Base-by-base conservation (phyloP, 306 rosid species). In the Vigna unguiculata region DNA sequence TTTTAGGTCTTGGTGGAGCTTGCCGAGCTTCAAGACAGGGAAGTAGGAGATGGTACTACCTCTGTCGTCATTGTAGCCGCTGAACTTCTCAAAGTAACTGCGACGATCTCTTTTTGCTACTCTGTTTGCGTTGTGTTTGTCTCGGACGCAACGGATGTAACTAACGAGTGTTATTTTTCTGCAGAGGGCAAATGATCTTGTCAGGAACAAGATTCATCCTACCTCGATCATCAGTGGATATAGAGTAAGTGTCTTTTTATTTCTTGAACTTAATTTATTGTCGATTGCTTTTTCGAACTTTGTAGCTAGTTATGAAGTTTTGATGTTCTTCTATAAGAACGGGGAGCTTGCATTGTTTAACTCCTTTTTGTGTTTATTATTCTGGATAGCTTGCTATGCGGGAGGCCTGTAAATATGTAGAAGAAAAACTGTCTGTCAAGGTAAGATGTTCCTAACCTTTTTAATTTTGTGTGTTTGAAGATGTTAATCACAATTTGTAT, bases 31-130 rank as follows among this genome's bases (percentile, higher is more conserved):
- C 99, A 96, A 58, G 99, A 96, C 55, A 80, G 91, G 65, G 99
- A 96, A 85, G 99, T 96, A 17, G 99, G 99, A 71, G 99, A 96
- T 61, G 99, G 99, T 67, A 96, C 99, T 9, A 96, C 99, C 15
- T 96, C 99, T 0, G 99, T 91, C 15, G 98, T 92, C 72, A 96
- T 92, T 67, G 89, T 96, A 12, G 98, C 99, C 40, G 98, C 99
- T 4, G 99, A 96, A 87, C 85, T 92, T 62, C 92, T 96, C 34
- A 92, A 96, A 86, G 98, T 90, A 64, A 79, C 67, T 72, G 4
- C 68, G 4, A 14, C 22, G 7, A 14, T 47, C 21, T 51, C 9
- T 13, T 34, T 65, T 30, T 22, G 10, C 15, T 30, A 7, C 1
- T 60, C 40, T 51, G 16, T 41, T 47, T 55, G 17, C 24, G 19